Percentiles rank a stretch among this genome's conserved stretches.
phyloP scores from a whole-genome alignment of 371 early-diverging fungal species.

The Aphelidium insulamus region DNA sequence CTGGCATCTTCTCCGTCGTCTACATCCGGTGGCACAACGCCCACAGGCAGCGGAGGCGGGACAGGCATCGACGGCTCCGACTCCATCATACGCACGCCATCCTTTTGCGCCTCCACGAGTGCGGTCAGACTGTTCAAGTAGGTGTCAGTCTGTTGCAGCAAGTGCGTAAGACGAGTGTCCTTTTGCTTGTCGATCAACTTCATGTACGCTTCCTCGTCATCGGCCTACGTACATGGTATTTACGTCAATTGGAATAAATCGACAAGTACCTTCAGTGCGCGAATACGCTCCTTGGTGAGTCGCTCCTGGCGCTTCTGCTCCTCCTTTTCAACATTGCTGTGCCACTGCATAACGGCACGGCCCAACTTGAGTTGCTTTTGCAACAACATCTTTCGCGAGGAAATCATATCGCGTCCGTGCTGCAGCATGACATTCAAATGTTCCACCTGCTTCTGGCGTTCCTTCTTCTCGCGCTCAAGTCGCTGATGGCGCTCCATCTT shows the following conservation, averaged over 20 bases:
- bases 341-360: constrained; percentile 43
- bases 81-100: neutral
- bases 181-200: constrained; percentile 79
- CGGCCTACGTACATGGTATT: constrained; percentile 13
- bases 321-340: constrained; percentile 60
- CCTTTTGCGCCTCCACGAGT: constrained; percentile 48
- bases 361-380: constrained; percentile 45
- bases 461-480: constrained; percentile 59
- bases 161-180: constrained; percentile 70
- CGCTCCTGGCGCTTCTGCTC: constrained; percentile 63
- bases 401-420: constrained; percentile 46
- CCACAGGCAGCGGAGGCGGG: neutral
- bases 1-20: constrained; percentile 17
- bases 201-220: constrained; percentile 87
- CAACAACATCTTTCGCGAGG: constrained; percentile 45
- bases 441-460: constrained; percentile 55
- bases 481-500: constrained; percentile 70
- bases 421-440: constrained; percentile 41
- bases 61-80: neutral
- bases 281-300: constrained; percentile 70
- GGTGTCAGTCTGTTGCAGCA: constrained; percentile 64
- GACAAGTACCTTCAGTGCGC: constrained; percentile 43
- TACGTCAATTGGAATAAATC: neutral
- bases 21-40: neutral
- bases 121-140: constrained; percentile 57